Conservation (phyloP, 495 filamentous ascomycete genomes). For the Podospora didyma region DNA sequence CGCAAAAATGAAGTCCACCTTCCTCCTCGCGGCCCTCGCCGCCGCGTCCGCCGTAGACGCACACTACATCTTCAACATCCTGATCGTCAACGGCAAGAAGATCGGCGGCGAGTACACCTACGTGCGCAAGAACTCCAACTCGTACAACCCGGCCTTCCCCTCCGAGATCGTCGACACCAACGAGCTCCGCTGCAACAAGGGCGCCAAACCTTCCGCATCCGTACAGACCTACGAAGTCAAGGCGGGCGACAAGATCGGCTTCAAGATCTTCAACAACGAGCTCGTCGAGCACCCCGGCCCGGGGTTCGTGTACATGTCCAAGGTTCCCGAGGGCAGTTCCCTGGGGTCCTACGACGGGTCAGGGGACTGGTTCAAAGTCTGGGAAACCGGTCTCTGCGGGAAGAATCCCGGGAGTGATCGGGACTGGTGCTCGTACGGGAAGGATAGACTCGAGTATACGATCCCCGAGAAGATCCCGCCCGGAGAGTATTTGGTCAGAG, state of each 20-base stretch:
- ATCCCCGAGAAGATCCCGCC: constrained; percentile 43
- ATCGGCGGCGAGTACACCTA: constrained; percentile 39
- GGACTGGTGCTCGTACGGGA: constrained; percentile 35
- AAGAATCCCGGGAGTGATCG: constrained; percentile 24
- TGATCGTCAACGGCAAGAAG: constrained; percentile 35
- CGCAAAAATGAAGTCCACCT: constrained; percentile 25
- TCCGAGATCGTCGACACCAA: constrained; percentile 35
- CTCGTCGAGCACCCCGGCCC: constrained; percentile 46
- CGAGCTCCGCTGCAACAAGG: constrained; percentile 48
- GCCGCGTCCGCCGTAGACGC: constrained; percentile 29
- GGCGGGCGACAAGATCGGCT: constrained; percentile 44
- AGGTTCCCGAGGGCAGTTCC: constrained; percentile 33
- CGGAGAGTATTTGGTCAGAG: constrained; percentile 54
- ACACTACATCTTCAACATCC: constrained; percentile 41
- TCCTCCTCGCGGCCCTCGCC: constrained; percentile 22
- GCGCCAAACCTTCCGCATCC: constrained; percentile 28
- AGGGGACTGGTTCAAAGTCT: constrained; percentile 52
- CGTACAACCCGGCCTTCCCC: constrained; percentile 37
- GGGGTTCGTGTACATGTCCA: constrained; percentile 45
- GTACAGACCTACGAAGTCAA: constrained; percentile 32
- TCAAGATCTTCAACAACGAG: constrained; percentile 43
- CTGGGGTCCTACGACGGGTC: constrained; percentile 44
- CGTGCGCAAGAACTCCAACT: constrained; percentile 34
- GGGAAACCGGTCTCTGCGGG: constrained; percentile 32
- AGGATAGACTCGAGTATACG: constrained; percentile 42